Percentiles rank a stretch among this genome's conserved stretches.
Evolutionary conservation across 441 rosid genomes (phyloP).

Genomic region (Eutrema salsugineum): DNA sequence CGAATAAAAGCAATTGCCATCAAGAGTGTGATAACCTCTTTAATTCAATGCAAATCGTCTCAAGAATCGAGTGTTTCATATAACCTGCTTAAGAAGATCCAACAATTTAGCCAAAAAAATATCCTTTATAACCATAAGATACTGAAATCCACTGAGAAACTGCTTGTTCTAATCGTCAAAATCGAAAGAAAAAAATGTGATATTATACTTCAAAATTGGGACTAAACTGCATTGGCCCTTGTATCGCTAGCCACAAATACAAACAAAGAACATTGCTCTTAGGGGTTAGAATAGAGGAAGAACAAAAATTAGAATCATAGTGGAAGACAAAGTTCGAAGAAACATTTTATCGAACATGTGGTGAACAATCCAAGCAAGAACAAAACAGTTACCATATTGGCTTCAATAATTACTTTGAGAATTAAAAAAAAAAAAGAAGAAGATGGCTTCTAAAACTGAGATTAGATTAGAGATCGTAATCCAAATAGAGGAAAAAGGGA

Average conservation of each 20-base stretch:
- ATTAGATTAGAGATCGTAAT: no score
- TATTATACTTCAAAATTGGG: no score
- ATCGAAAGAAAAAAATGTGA: background rate
- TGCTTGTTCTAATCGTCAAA: background rate
- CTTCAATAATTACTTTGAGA: no score
- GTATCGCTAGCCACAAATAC: no score
- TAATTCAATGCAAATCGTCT: background rate
- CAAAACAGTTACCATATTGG: background rate
- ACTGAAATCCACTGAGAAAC: background rate
- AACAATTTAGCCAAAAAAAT: background rate
- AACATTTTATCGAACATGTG: conserved; percentile 13
- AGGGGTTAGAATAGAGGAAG: background rate
- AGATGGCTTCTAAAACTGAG: no score
- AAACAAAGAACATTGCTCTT: background rate
- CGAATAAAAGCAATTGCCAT: conserved; percentile 38
- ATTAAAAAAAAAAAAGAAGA: no score
- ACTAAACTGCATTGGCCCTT: no score
- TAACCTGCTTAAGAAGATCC: background rate
- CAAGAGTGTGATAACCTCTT: background rate
- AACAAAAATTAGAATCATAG: background rate
- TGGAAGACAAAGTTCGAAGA: background rate
- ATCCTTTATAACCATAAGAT: background rate
- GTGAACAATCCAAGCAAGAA: background rate
- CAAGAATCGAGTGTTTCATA: background rate
- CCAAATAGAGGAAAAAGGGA: background rate